phyloP scores from a whole-genome alignment of 768 basidiomycete species.

The Boletus coccyginus region DNA sequence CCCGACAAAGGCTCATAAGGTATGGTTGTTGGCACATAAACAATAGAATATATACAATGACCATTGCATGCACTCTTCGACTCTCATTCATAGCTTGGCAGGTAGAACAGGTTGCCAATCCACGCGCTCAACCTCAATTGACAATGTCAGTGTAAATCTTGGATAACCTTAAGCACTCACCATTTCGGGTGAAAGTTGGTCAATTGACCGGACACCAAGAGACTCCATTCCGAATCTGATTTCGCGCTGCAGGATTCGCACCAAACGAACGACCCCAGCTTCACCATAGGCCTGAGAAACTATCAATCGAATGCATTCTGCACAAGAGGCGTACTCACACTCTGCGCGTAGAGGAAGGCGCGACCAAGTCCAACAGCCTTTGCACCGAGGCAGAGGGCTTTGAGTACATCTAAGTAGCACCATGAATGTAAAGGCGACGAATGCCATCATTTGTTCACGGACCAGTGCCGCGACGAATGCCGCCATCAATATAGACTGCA shows the following conservation, averaged over 20 bases:
- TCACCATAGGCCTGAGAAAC: slow-evolving; percentile 66
- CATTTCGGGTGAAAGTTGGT: slow-evolving; percentile 72
- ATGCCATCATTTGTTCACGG: slow-evolving; percentile 10
- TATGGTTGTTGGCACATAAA: not conserved
- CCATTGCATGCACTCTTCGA: not conserved
- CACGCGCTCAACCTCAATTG: slow-evolving; percentile 55
- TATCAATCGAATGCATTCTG: slow-evolving; percentile 3
- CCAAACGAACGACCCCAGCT: slow-evolving; percentile 61
- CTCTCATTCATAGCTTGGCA: slow-evolving; percentile 30
- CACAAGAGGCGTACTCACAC: slow-evolving; percentile 43
- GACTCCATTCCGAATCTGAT: slow-evolving; percentile 75
- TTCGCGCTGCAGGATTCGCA: slow-evolving; percentile 72
- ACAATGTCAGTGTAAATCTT: slow-evolving; percentile 1
- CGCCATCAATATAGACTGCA: slow-evolving; percentile 84
- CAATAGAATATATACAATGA: not conserved
- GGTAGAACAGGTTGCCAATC: slow-evolving; percentile 54
- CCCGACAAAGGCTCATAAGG: not conserved
- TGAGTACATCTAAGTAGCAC: slow-evolving; percentile 63
- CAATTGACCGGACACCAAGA: slow-evolving; percentile 62
- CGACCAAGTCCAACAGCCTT: slow-evolving; percentile 84
- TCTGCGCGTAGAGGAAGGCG: slow-evolving; percentile 83
- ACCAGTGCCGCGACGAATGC: slow-evolving; percentile 74
- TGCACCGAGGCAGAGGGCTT: slow-evolving; percentile 88
- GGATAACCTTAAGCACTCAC: slow-evolving; percentile 36
- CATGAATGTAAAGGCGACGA: not conserved